Evolutionary conservation across 306 rosid genomes (phyloP).

Genomic region (Cicer arietinum): DNA sequence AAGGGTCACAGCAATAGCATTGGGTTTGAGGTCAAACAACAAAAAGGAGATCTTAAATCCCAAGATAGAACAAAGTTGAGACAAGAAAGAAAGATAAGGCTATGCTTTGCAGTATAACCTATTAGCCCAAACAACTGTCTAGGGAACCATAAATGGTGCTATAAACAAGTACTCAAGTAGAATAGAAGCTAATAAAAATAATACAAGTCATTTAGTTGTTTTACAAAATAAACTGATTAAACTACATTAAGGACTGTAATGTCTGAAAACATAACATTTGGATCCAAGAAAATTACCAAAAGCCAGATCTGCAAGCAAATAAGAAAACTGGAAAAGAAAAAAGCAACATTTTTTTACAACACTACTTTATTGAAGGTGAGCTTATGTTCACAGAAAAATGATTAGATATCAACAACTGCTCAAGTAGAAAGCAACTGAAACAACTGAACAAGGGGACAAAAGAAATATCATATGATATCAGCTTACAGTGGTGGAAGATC

Average conservation of each 20-base stretch:
- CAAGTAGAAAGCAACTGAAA: constrained; percentile 34
- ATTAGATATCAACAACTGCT: constrained; percentile 34
- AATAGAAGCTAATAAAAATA: constrained; percentile 8
- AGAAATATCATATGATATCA: constrained; percentile 36
- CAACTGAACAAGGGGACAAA: constrained; percentile 25
- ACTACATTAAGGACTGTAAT: constrained; percentile 12
- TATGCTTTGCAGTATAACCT: constrained; percentile 14
- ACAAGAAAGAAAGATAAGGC: constrained; percentile 21
- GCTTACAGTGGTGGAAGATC: constrained; percentile 95
- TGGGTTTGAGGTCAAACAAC: constrained; percentile 28
- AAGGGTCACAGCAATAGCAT: constrained; percentile 16
- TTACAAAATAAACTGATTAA: constrained; percentile 7
- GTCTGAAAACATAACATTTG: constrained; percentile 8
- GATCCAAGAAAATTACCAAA: constrained; percentile 34
- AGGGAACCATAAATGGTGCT: constrained; percentile 30
- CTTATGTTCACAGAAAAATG: not conserved
- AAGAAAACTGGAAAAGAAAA: not conserved
- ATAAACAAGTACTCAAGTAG: constrained; percentile 4
- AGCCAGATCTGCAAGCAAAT: constrained; percentile 21
- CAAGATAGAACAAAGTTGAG: constrained; percentile 19
- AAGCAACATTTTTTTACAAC: constrained; percentile 19
- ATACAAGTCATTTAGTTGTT: not conserved
- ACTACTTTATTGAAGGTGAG: constrained; percentile 33
- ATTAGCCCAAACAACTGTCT: constrained; percentile 8
- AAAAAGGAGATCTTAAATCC: constrained; percentile 24